These are phyloP conservation scores for baker's yeast (Saccharomyces cerevisiae) DNA, from an alignment of 805 yeast genomes.

Conservation along the genomic window DNA sequence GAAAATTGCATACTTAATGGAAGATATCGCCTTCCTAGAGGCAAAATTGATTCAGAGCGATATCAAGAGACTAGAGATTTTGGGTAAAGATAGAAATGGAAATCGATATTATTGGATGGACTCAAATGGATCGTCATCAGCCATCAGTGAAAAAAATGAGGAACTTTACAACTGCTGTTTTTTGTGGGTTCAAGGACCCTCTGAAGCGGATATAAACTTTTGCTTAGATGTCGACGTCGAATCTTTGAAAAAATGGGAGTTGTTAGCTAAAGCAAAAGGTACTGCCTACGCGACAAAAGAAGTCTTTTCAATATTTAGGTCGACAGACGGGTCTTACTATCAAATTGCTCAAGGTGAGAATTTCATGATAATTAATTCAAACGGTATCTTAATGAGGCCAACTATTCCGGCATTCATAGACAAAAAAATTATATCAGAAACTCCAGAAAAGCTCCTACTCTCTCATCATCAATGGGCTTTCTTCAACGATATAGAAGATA, in stretches of 20 bases:
- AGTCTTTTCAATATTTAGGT: slow-evolving; percentile 16
- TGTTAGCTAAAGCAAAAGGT: slow-evolving; percentile 11
- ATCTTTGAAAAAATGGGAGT: slow-evolving; percentile 24
- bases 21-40: slow-evolving; percentile 46
- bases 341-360: slow-evolving; percentile 10
- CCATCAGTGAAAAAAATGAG: slow-evolving; percentile 36
- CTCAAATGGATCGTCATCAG: slow-evolving; percentile 43
- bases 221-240: slow-evolving; percentile 27
- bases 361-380: slow-evolving; percentile 15
- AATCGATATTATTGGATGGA: slow-evolving; percentile 96
- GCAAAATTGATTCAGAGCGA: slow-evolving; percentile 56
- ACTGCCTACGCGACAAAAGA: slow-evolving; percentile 18
- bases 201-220: slow-evolving; percentile 35
- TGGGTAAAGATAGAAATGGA: slow-evolving; percentile 75
- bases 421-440: slow-evolving; percentile 60
- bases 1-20: slow-evolving; percentile 36
- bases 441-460: slow-evolving; percentile 43
- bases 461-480: slow-evolving; percentile 55
- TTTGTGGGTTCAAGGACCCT: slow-evolving; percentile 89
- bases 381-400: slow-evolving; percentile 13
- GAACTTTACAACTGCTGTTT: slow-evolving; percentile 72
- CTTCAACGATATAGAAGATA: slow-evolving; percentile 48
- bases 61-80: slow-evolving; percentile 58
- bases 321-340: slow-evolving; percentile 14
- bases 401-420: slow-evolving; percentile 30